Base-by-base conservation (phyloP, 257 asterid genomes). In the Striga asiatica region DNA sequence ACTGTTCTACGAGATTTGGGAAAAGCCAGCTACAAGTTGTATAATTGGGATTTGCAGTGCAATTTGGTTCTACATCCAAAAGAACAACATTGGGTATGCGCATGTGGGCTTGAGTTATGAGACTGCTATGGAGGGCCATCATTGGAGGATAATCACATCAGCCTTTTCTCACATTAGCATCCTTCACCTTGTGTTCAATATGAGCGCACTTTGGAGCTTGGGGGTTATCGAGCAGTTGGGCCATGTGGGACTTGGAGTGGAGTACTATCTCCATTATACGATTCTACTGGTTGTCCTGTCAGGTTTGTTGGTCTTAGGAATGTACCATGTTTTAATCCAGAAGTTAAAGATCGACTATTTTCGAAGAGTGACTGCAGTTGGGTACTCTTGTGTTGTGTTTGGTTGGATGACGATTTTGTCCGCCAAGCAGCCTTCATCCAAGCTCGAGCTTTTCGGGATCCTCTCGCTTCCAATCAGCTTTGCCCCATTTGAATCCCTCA, bases 391-490 rank as follows among this genome's bases (percentile, higher is more conserved):
- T 66, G 98, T 91, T 66, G 98, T 91, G 46, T 91, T 91, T 25
- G 98, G 98, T 32, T 91, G 96, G 98, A 87, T 91, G 98, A 91
- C 98, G 4, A 87, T 91, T 60, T 66, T 91, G 75, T 80, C 96
- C 0, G 82, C 83, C 0, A 87, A 81, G 78, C 94, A 87, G 58
- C 96, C 98, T 0, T 80, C 95, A 0, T 80, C 92, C 3, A 91
- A 82, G 78, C 71, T 91, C 78, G 82, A 87, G 58, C 92, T 91
- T 62, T 91, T 91, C 24, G 98, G 98, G 70, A 60, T 91, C 70
- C 89, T 91, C 14, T 91, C 98, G 0, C 95, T 91, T 45, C 98
- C 96, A 2, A 91, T 91, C 56, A 87, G 94, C 65, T 87, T 84
- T 58, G 98, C 96, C 0, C 98, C 98, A 0, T 91, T 91, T 56